Percentiles rank a stretch among this genome's conserved stretches.
Evolutionary conservation across 225 moss, liverwort and hornwort species (phyloP).

Genomic region (Ulota crispa): DNA sequence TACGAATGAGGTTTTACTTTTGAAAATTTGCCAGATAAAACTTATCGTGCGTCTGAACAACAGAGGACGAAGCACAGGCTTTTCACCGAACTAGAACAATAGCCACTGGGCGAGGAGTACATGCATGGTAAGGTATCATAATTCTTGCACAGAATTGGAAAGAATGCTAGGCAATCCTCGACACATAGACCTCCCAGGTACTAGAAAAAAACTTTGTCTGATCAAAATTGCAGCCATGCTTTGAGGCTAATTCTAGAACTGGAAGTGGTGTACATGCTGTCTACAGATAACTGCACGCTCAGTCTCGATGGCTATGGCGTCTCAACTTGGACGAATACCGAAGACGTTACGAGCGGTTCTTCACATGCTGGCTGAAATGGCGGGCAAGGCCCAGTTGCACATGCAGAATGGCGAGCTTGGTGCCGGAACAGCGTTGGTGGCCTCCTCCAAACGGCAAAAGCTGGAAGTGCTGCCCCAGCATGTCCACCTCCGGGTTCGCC

Average conservation of each 20-base stretch:
- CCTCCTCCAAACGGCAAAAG: constrained; percentile 65
- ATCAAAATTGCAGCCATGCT: constrained; percentile 5
- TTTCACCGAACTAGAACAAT: not conserved
- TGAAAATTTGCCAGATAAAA: too few species aligned
- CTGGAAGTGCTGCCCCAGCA: constrained; percentile 46
- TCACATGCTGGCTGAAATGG: not conserved
- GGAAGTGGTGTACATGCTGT: not conserved
- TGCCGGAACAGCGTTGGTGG: constrained; percentile 38
- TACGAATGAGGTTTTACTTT: too few species aligned
- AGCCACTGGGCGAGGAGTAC: not conserved
- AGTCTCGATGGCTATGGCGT: not conserved
- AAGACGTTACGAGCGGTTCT: not conserved
- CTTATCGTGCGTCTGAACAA: not conserved
- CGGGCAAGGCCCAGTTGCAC: constrained; percentile 48
- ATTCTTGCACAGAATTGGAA: not conserved
- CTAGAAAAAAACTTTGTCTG: not conserved
- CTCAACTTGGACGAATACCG: too few species aligned
- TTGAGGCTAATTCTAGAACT: not conserved
- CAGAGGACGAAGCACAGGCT: too few species aligned
- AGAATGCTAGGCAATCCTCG: not conserved
- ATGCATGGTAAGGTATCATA: not conserved
- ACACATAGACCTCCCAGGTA: not conserved
- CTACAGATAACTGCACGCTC: not conserved
- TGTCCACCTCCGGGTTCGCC: constrained; percentile 31
- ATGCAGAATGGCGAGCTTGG: constrained; percentile 36